Conservation (phyloP, 1,284 basidiomycete genomes). For the Ganoderma lucidum region DNA sequence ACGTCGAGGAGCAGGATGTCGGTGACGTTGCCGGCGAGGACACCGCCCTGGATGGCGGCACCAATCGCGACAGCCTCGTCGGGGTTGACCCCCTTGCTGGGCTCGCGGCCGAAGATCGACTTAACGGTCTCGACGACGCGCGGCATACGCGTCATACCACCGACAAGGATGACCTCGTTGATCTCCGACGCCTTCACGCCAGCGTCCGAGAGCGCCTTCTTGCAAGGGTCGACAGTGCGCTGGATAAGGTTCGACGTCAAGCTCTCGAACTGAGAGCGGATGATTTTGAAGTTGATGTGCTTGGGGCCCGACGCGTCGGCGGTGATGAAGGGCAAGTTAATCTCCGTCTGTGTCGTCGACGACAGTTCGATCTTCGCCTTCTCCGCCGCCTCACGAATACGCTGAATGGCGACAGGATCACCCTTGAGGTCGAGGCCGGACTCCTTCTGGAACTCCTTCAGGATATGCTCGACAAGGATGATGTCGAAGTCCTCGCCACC, state of each 20-base stretch:
- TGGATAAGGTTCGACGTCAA: slow-evolving; percentile 87
- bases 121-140: slow-evolving; percentile 95
- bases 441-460: slow-evolving; percentile 96
- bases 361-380: slow-evolving; percentile 99
- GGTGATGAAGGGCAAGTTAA: slow-evolving; percentile 98
- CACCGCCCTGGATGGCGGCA: slow-evolving; percentile 98
- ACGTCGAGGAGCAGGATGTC: slow-evolving; percentile 97
- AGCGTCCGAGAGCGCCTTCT: slow-evolving; percentile 94
- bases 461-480: slow-evolving; percentile 86
- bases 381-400: slow-evolving; percentile 98
- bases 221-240: slow-evolving; percentile 96
- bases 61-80: slow-evolving; percentile 97
- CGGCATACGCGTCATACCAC: slow-evolving; percentile 99
- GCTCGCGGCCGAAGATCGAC: slow-evolving; percentile 92
- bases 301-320: slow-evolving; percentile 94
- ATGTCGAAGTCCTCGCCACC: slow-evolving; percentile 99
- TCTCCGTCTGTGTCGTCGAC: slow-evolving; percentile 92
- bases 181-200: slow-evolving; percentile 93
- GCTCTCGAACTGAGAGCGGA: slow-evolving; percentile 90
- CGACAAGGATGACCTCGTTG: slow-evolving; percentile 97
- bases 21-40: slow-evolving; percentile 95
- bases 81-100: slow-evolving; percentile 98
- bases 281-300: slow-evolving; percentile 94
- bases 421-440: slow-evolving; percentile 81
- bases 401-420: slow-evolving; percentile 98